These are phyloP conservation scores for Penicillium frequentans DNA, from an alignment of 2,329 filamentous ascomycete genomes.

Conservation along the genomic window DNA sequence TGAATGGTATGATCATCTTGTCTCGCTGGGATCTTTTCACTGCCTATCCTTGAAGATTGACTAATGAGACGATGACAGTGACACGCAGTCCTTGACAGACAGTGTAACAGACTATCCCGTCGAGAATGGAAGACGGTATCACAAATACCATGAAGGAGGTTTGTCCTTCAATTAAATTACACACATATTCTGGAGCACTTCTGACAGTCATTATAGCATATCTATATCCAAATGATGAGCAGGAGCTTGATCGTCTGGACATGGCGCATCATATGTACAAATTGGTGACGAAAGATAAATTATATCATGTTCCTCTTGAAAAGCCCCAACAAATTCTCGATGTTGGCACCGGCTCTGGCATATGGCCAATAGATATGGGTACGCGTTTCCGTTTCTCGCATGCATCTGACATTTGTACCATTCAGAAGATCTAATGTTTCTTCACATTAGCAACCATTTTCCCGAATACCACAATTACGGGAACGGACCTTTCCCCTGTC, in stretches of 20 bases:
- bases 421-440: conserved; percentile 9
- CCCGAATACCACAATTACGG: conserved; percentile 59
- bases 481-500: conserved; percentile 67
- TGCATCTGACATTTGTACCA: background rate
- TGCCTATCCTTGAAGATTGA: background rate
- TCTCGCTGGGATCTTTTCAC: background rate
- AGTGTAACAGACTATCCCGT: conserved; percentile 46
- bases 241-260: conserved; percentile 57
- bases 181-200: background rate
- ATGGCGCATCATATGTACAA: conserved; percentile 57
- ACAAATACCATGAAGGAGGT: conserved; percentile 47
- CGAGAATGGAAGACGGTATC: conserved; percentile 45
- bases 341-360: conserved; percentile 62
- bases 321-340: conserved; percentile 54
- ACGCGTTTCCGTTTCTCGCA: conserved; percentile 11
- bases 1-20: conserved; percentile 25
- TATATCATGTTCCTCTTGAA: conserved; percentile 50
- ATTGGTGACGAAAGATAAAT: conserved; percentile 43
- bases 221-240: conserved; percentile 54
- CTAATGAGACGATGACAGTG: conserved; percentile 25
- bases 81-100: conserved; percentile 44
- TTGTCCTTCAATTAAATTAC: conserved; percentile 14
- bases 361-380: conserved; percentile 70
- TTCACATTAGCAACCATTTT: conserved; percentile 43
- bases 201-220: conserved; percentile 35